Evolutionary conservation across 306 rosid genomes (phyloP), one percentile per base, ranked within the genome.

Genomic region (Phaseolus lunatus): DNA sequence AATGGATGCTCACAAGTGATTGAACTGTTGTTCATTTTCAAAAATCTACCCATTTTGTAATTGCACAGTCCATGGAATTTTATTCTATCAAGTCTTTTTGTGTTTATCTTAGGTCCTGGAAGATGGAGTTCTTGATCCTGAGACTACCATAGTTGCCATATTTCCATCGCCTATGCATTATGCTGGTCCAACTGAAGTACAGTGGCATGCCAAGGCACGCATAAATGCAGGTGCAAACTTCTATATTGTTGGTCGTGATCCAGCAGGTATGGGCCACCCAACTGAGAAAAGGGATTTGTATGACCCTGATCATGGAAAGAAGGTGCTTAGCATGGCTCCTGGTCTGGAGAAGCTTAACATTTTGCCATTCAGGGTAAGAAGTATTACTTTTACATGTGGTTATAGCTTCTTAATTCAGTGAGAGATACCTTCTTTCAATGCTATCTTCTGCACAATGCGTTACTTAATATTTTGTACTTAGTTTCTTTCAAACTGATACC

Each of bases 91-190:
- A 64, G 29, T 20, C 11, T 9, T 43, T 16, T 75, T 83, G 82
- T 59, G 26, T 61, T 75, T 74, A 57, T 89, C 56, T 54, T 82
- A 95, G 99, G 99, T 92, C 44, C 84, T 95, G 75, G 99, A 95
- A 81, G 99, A 95, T 56, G 96, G 99, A 81, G 82, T 95, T 81
- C 96, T 95, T 59, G 98, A 95, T 84, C 97, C 92, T 4, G 89
- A 88, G 88, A 95, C 97, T n/a, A 95, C 98, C 57, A 84, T 95
- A 43, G 97, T 95, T 22, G 84, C 98, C 31, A 95, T 95, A 83
- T 95, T 92, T 78, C 98, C 99, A 3, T 95, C 99, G 37, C 99
- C 99, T 19, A 95, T 95, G 99, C 98, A 92, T 82, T 95, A 95
- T 74, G 99, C 98, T 0, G 97, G 99, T 24, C 99, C 99, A 75